These are phyloP conservation scores for Juglanconis oblonga DNA, from an alignment of 2,329 filamentous ascomycete genomes.

Conservation along the genomic window DNA sequence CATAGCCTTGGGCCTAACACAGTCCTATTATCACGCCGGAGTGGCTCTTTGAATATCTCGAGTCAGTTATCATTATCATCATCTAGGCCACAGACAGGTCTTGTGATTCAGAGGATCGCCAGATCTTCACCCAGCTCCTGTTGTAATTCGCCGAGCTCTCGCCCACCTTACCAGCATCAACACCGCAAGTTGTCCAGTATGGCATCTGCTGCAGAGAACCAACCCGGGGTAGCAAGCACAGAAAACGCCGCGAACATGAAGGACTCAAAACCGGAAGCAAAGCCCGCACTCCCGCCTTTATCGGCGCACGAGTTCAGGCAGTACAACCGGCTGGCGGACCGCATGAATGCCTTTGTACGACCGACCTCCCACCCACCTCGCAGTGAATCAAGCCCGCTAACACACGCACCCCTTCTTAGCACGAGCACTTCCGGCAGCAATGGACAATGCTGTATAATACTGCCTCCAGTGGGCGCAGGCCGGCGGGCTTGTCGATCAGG, in stretches of 20 bases:
- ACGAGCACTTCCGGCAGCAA: conserved; percentile 70
- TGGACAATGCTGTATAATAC: conserved; percentile 72
- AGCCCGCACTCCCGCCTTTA: conserved; percentile 53
- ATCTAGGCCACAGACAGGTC: neutral
- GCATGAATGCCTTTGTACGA: conserved; percentile 71
- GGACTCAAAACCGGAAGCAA: conserved; percentile 8
- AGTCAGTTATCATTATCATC: neutral
- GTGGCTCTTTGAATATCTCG: neutral
- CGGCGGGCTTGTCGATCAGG: conserved; percentile 61
- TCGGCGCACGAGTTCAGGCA: conserved; percentile 62
- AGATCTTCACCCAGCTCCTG: neutral
- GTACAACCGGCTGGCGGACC: conserved; percentile 71
- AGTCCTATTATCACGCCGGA: neutral
- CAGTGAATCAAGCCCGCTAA: neutral
- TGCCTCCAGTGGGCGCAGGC: conserved; percentile 57
- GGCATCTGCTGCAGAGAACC: neutral
- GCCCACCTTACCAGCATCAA: neutral
- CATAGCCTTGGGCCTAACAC: neutral
- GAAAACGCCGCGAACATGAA: neutral
- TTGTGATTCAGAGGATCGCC: neutral
- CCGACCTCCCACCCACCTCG: conserved; percentile 10
- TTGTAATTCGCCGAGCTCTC: neutral
- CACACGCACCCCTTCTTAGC: conserved; percentile 41
- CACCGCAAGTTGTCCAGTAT: neutral
- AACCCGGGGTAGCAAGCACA: neutral